Conservation (phyloP, 805 yeast species). For the Candida suzukii region DNA sequence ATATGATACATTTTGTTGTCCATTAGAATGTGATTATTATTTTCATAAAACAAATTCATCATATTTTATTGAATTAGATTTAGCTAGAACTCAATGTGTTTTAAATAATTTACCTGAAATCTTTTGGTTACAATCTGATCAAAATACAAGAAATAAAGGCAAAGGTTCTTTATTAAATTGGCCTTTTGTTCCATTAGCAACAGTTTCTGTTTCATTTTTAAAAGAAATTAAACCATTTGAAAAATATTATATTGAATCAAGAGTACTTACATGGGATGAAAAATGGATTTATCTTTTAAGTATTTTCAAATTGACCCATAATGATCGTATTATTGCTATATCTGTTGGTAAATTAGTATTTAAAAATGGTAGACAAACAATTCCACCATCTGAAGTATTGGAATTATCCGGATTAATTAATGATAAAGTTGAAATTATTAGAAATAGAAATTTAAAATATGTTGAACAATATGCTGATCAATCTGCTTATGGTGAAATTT, state of each 20-base stretch:
- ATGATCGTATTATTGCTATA: conserved; percentile 35
- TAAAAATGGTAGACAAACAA: conserved; percentile 70
- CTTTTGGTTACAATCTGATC: conserved; percentile 38
- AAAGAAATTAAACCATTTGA: conserved; percentile 69
- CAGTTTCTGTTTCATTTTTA: conserved; percentile 59
- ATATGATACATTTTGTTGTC: conserved; percentile 38
- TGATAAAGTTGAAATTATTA: conserved; percentile 39
- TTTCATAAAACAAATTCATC: conserved; percentile 85
- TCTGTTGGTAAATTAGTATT: conserved; percentile 76
- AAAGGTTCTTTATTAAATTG: conserved; percentile 26
- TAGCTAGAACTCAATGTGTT: conserved; percentile 64
- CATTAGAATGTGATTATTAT: conserved; percentile 79
- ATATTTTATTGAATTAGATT: conserved; percentile 74
- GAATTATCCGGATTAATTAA: conserved; percentile 48
- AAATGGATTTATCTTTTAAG: conserved; percentile 78
- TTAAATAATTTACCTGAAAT: conserved; percentile 49
- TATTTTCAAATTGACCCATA: conserved; percentile 41
- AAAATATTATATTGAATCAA: conserved; percentile 45
- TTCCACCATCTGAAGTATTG: conserved; percentile 57
- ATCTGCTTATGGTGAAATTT: conserved; percentile 5
- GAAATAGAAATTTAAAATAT: conserved; percentile 30
- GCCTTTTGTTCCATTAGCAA: conserved; percentile 75
- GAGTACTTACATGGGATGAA: conserved; percentile 74
- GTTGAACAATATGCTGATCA: conserved; percentile 31
- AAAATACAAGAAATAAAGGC: conserved; percentile 18